Conservation (phyloP, 192 early-diverging fungal genomes). For the Entomortierella chlamydospora region DNA sequence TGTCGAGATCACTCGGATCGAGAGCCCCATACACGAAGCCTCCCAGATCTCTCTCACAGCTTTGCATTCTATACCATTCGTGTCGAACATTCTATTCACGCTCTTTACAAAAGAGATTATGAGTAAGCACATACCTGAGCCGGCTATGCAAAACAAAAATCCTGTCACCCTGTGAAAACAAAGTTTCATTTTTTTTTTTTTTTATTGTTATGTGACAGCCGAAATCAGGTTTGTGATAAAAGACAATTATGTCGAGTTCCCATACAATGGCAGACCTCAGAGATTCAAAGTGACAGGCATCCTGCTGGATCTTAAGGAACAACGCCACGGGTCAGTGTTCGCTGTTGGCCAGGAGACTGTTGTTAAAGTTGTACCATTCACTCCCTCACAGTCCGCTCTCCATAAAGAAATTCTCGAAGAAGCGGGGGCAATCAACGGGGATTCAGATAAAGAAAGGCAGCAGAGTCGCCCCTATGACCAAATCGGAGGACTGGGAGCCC, state of each 20-base stretch:
- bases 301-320: conserved; percentile 18
- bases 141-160: not conserved
- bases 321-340: conserved; percentile 22
- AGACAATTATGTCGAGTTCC: conserved; percentile 63
- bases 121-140: conserved; percentile 53
- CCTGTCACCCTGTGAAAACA: no score
- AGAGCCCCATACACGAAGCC: conserved; percentile 50
- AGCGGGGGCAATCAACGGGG: not conserved
- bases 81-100: conserved; percentile 60
- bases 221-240: conserved; percentile 67
- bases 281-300: conserved; percentile 57
- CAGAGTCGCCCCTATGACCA: conserved; percentile 56
- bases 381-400: conserved; percentile 18
- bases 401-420: conserved; percentile 18
- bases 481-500: conserved; percentile 85
- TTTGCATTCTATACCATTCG: conserved; percentile 37
- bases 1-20: conserved; percentile 34
- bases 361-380: conserved; percentile 52
- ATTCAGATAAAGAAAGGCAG: not conserved
- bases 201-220: conserved; percentile 44
- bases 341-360: conserved; percentile 47
- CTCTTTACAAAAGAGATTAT: conserved; percentile 73
- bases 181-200: not conserved
- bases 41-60: conserved; percentile 58
- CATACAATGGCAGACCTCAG: conserved; percentile 64